Evolutionary conservation across 768 basidiomycete genomes (phyloP).

Genomic region (Mycena galericulata): DNA sequence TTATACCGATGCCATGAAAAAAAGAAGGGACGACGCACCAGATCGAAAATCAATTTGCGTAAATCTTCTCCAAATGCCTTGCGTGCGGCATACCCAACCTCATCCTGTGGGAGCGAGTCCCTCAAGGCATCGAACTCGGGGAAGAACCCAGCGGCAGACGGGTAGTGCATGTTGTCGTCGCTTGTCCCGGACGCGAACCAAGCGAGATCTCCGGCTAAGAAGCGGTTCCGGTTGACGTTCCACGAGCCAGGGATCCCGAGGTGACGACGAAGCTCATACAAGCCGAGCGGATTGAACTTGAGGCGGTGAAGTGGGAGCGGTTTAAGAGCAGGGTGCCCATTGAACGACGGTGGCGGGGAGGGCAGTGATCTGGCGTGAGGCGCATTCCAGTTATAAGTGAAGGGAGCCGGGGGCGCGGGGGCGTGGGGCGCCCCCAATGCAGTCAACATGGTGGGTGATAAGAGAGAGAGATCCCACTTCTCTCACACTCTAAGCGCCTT

Average conservation of each 20-base stretch:
- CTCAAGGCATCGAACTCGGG: not conserved
- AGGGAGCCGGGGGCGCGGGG: too few relatives aligned
- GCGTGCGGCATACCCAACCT: not conserved
- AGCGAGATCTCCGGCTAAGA: not conserved
- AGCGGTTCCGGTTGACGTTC: not conserved
- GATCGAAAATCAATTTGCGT: not conserved
- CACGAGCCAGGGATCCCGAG: slow-evolving; percentile 5
- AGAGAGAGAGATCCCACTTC: not conserved
- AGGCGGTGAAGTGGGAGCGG: not conserved
- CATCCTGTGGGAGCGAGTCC: not conserved
- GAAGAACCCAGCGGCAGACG: not conserved
- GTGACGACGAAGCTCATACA: not conserved
- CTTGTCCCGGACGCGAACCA: not conserved
- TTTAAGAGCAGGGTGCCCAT: not conserved
- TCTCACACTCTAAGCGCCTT: too few relatives aligned
- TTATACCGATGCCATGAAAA: not conserved
- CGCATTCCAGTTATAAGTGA: not conserved
- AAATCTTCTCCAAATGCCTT: not conserved
- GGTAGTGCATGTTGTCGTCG: not conserved
- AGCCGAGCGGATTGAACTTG: not conserved
- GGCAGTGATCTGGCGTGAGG: not conserved
- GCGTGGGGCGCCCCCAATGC: too few relatives aligned
- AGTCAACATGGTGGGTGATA: slow-evolving; percentile 1
- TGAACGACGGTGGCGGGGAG: not conserved
- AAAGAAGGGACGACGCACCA: not conserved